A percentile compares a stretch with the other conserved stretches of the same genome.
These are phyloP conservation scores for Thuja plicata DNA, from an alignment of 83 land plant species.

Conservation along the genomic window DNA sequence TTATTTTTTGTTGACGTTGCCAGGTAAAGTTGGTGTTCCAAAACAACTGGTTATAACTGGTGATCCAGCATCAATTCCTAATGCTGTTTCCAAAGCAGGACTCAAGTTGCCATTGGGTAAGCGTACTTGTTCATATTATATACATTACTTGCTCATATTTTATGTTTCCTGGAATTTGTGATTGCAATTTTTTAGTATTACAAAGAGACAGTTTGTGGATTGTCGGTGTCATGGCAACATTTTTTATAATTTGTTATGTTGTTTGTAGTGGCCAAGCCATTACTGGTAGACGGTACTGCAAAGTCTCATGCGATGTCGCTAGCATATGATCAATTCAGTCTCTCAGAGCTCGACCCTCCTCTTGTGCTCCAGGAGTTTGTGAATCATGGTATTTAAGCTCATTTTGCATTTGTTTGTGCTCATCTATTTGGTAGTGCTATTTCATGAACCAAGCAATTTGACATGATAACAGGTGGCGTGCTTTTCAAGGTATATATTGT, in stretches of 20 bases:
- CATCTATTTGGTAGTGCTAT: neutral
- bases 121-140: neutral
- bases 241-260: constrained; percentile 9
- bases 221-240: neutral
- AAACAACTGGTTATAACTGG: constrained; percentile 66
- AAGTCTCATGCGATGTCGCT: constrained; percentile 84
- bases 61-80: constrained; percentile 76
- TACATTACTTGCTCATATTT: neutral
- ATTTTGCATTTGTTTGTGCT: neutral
- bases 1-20: constrained; percentile 1
- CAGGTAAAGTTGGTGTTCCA: constrained; percentile 87
- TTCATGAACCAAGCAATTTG: neutral
- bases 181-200: neutral
- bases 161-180: neutral
- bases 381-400: constrained; percentile 70
- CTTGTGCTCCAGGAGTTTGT: constrained; percentile 91
- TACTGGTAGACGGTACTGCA: constrained; percentile 82
- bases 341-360: constrained; percentile 76
- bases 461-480: constrained; percentile 63
- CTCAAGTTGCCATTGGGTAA: constrained; percentile 74
- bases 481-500: constrained; percentile 84
- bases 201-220: neutral
- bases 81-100: constrained; percentile 66
- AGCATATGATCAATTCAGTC: constrained; percentile 72
- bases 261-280: constrained; percentile 82